These are phyloP conservation scores for Gomphus bonarii DNA, from an alignment of 1,284 basidiomycete genomes.

Conservation along the genomic window DNA sequence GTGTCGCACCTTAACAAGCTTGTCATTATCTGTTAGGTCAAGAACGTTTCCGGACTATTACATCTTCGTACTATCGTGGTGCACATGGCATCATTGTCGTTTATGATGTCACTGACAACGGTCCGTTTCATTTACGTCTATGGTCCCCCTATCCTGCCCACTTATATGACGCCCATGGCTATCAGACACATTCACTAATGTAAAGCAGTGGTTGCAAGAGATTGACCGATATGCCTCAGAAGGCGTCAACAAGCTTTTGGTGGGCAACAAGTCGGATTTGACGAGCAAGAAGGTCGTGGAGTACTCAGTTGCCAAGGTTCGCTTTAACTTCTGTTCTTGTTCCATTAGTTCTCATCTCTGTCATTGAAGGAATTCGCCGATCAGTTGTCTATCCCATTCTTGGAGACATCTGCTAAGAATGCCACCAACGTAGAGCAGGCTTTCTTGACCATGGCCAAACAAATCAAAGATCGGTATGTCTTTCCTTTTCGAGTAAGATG, in stretches of 20 bases:
- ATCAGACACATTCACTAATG: constrained; percentile 91
- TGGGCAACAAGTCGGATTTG: constrained; percentile 97
- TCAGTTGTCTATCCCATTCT: constrained; percentile 90
- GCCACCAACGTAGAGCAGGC: constrained; percentile 99
- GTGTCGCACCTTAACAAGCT: not conserved
- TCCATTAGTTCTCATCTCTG: constrained; percentile 1
- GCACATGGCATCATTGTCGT: constrained; percentile 98
- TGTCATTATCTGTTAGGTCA: constrained; percentile 46
- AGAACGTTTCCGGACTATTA: constrained; percentile 96
- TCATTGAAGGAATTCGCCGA: constrained; percentile 81
- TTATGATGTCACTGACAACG: constrained; percentile 98
- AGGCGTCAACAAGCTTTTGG: constrained; percentile 96
- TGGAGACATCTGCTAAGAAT: constrained; percentile 99
- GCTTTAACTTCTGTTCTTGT: constrained; percentile 13
- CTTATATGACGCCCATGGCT: constrained; percentile 1
- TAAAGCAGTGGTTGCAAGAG: constrained; percentile 99
- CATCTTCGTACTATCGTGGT: constrained; percentile 93
- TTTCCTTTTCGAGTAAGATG: not conserved
- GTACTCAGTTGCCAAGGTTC: constrained; percentile 91
- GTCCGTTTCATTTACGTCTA: constrained; percentile 31
- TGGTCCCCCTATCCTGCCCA: not conserved
- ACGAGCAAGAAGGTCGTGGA: constrained; percentile 99
- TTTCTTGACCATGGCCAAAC: constrained; percentile 98
- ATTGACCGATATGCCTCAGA: constrained; percentile 99
- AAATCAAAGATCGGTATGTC: constrained; percentile 88